Conservation (phyloP, 139 green algal species). For the Penium margaritaceum region DNA sequence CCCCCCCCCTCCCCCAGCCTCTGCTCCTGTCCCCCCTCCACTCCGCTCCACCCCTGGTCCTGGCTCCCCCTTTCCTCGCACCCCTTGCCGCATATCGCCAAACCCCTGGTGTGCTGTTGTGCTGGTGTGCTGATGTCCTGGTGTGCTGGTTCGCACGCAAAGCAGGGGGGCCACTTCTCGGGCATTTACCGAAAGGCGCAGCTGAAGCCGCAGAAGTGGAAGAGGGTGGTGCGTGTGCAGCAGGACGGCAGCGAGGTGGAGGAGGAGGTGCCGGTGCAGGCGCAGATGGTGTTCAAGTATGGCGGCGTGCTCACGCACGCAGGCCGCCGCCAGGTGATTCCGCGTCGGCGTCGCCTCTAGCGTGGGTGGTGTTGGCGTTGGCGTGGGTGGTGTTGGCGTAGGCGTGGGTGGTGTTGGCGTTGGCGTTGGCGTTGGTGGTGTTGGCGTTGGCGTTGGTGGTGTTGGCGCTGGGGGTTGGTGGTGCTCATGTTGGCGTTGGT, state of each 20-base stretch:
- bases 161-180: conserved; percentile 73
- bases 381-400: too few relatives aligned
- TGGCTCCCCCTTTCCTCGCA: neutral
- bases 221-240: neutral
- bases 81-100: neutral
- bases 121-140: too few relatives aligned
- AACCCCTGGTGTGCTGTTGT: too few relatives aligned
- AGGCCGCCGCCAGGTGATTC: conserved; percentile 71
- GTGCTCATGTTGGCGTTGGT: too few relatives aligned
- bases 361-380: too few relatives aligned
- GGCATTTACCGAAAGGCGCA: conserved; percentile 98
- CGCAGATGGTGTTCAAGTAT: conserved; percentile 78
- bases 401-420: too few relatives aligned
- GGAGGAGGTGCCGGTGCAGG: conserved; percentile 31
- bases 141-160: too few relatives aligned
- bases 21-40: neutral
- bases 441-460: too few relatives aligned
- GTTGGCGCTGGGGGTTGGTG: too few relatives aligned
- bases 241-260: conserved; percentile 19
- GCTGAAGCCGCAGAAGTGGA: conserved; percentile 77
- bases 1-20: neutral
- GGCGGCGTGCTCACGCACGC: conserved; percentile 79
- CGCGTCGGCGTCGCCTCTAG: too few relatives aligned
- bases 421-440: too few relatives aligned
- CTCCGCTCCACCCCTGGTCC: neutral